Conservation (phyloP, 805 yeast genomes). For the Ogataea ganodermae region DNA sequence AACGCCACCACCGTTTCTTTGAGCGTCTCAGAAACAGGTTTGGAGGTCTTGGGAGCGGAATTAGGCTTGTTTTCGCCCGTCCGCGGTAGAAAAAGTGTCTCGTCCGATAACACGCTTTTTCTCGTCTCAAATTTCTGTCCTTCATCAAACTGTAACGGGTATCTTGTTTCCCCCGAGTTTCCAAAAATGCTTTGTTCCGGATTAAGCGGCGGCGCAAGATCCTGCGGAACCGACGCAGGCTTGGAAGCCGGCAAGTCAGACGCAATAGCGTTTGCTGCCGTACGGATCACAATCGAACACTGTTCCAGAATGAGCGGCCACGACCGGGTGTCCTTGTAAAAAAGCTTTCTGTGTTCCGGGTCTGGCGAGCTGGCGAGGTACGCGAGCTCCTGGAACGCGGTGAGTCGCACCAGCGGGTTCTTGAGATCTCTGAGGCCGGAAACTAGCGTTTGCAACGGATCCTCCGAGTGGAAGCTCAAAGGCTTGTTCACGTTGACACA, state of each 20-base stretch:
- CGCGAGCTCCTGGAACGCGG: slow-evolving; percentile 78
- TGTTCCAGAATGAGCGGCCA: slow-evolving; percentile 67
- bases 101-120: slow-evolving; percentile 4
- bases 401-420: slow-evolving; percentile 49
- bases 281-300: slow-evolving; percentile 55
- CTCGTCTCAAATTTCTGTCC: slow-evolving; percentile 3
- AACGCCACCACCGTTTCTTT: not conserved
- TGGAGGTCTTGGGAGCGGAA: not conserved
- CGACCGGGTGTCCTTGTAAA: slow-evolving; percentile 46
- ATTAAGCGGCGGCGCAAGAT: not conserved
- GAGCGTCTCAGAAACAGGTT: not conserved
- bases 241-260: slow-evolving; percentile 23
- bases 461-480: slow-evolving; percentile 56
- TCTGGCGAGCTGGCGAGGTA: slow-evolving; percentile 56
- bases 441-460: slow-evolving; percentile 63
- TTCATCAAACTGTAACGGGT: slow-evolving; percentile 20
- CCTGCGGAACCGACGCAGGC: not conserved
- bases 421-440: slow-evolving; percentile 60
- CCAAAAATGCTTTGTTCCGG: slow-evolving; percentile 25
- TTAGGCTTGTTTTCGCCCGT: not conserved
- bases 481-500: slow-evolving; percentile 69
- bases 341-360: slow-evolving; percentile 48
- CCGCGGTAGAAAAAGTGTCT: slow-evolving; percentile 6
- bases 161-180: slow-evolving; percentile 25
- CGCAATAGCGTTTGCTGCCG: slow-evolving; percentile 29